These are phyloP conservation scores for Trichophaea hybrida DNA, from an alignment of 2,329 filamentous ascomycete genomes.

Conservation along the genomic window DNA sequence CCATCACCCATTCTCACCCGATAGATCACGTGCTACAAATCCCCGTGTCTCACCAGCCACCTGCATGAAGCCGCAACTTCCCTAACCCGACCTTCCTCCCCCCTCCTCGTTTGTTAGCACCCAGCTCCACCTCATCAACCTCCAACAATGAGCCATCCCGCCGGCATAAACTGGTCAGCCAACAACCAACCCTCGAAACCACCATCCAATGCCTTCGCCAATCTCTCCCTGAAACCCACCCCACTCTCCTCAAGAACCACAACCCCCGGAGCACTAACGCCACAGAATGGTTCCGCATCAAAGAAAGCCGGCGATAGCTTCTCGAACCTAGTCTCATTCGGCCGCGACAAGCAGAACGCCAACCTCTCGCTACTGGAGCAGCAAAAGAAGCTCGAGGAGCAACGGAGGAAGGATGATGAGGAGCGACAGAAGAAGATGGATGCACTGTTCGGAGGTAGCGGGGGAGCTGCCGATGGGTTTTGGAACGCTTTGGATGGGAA, in stretches of 20 bases:
- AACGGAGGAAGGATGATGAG: constrained; percentile 59
- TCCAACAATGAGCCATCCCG: constrained; percentile 47
- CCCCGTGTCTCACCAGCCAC: no score
- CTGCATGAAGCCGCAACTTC: no score
- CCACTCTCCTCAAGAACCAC: constrained; percentile 11
- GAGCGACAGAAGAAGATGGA: constrained; percentile 58
- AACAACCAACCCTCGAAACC: constrained; percentile 10
- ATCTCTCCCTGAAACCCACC: constrained; percentile 39
- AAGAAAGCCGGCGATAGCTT: constrained; percentile 54
- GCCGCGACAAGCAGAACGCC: constrained; percentile 40
- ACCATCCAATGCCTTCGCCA: constrained; percentile 41
- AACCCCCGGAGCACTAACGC: constrained; percentile 12
- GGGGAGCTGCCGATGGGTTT: constrained; percentile 34
- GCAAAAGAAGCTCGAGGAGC: constrained; percentile 58
- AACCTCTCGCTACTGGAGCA: constrained; percentile 55
- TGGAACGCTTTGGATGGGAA: constrained; percentile 56
- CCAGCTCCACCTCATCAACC: neutral
- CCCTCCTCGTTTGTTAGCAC: neutral
- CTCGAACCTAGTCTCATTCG: constrained; percentile 56
- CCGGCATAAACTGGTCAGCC: constrained; percentile 45
- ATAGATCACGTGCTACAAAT: no score
- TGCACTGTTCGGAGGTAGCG: constrained; percentile 57
- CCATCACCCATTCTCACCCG: no score
- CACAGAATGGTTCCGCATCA: constrained; percentile 32
- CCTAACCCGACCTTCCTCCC: neutral